These are phyloP conservation scores for Angomonas ambiguus DNA, from an alignment of 208 protist genomes.

Conservation along the genomic window DNA sequence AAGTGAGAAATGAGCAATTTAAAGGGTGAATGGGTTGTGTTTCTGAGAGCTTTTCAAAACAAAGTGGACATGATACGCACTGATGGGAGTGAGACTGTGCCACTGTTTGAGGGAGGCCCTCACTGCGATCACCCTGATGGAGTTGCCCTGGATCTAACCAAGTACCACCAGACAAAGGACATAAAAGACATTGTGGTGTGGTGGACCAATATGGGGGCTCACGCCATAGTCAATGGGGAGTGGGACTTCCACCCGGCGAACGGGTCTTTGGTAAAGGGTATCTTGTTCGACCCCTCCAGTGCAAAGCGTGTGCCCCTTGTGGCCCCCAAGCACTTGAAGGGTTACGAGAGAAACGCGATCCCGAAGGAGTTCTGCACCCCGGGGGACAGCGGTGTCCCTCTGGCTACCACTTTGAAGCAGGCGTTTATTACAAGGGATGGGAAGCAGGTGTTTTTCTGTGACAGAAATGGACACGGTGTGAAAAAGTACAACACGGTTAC, in stretches of 20 bases:
- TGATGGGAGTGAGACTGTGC: slow-evolving; percentile 12
- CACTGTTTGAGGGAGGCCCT: slow-evolving; percentile 17
- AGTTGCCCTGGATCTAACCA: slow-evolving; percentile 25
- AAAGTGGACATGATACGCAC: neutral
- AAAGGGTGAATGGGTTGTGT: neutral
- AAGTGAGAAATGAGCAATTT: slow-evolving; percentile 9
- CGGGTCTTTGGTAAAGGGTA: slow-evolving; percentile 19
- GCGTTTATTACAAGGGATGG: slow-evolving; percentile 20
- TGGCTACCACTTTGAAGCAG: slow-evolving; percentile 47
- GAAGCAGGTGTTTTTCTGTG: slow-evolving; percentile 35
- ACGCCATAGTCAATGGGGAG: slow-evolving; percentile 12
- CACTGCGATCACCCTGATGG: slow-evolving; percentile 33
- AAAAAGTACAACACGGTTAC: slow-evolving; percentile 44
- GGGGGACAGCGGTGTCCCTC: neutral
- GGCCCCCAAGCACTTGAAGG: slow-evolving; percentile 10
- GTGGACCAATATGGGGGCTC: slow-evolving; percentile 32
- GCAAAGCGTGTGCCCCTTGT: slow-evolving; percentile 21
- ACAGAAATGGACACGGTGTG: slow-evolving; percentile 39
- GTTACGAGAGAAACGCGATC: neutral
- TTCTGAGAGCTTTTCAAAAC: neutral
- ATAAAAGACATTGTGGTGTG: slow-evolving; percentile 21
- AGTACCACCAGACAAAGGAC: slow-evolving; percentile 18
- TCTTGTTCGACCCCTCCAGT: slow-evolving; percentile 18
- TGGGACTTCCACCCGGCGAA: slow-evolving; percentile 30
- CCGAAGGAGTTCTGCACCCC: slow-evolving; percentile 6